phyloP scores from a whole-genome alignment of 2,329 filamentous ascomycete genomes.

The Fusarium sp. region DNA sequence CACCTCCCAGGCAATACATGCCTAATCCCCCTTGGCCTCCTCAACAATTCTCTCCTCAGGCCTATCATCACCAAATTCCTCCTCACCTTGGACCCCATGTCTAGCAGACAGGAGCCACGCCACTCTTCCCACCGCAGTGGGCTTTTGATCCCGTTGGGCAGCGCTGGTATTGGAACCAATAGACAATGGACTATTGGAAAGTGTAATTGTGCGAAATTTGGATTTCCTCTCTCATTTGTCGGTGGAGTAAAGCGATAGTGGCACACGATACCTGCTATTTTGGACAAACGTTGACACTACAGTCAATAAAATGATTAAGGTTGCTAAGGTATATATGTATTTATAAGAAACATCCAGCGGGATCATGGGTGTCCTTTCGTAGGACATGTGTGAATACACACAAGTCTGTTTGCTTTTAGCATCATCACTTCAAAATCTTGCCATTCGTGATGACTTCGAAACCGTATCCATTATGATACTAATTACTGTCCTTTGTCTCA shows the following conservation, averaged over 20 bases:
- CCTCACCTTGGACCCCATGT: constrained; percentile 24
- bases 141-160: background rate
- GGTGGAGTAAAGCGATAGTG: background rate
- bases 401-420: background rate
- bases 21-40: background rate
- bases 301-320: background rate
- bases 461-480: no score
- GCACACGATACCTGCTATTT: background rate
- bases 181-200: background rate
- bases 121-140: background rate
- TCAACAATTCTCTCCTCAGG: constrained; percentile 16
- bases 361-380: background rate
- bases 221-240: background rate
- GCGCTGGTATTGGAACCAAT: background rate
- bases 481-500: background rate
- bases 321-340: background rate
- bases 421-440: no score
- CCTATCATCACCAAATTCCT: constrained; percentile 20
- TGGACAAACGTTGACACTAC: background rate
- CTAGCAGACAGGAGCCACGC: constrained; percentile 2
- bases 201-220: background rate
- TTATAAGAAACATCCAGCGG: constrained; percentile 7
- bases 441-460: background rate
- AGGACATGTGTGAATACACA: background rate
- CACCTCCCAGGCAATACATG: constrained; percentile 19